phyloP scores from a whole-genome alignment of 192 early-diverging fungal genomes.

The Backusella circina region DNA sequence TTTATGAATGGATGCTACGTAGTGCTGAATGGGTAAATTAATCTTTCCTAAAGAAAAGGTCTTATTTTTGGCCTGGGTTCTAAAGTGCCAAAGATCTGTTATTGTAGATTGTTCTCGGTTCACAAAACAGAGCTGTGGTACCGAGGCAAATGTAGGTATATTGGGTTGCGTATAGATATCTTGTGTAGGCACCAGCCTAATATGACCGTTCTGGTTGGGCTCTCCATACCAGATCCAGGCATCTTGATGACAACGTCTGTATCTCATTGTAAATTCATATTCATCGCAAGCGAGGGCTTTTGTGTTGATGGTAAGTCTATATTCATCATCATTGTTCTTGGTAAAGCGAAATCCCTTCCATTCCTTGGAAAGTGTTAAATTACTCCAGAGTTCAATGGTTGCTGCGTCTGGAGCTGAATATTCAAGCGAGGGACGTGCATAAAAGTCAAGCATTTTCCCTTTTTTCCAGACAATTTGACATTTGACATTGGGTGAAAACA shows the following conservation, averaged over 20 bases:
- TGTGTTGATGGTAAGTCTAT: neutral
- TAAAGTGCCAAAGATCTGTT: neutral
- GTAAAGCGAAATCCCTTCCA: neutral
- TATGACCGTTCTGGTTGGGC: neutral
- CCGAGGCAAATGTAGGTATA: neutral
- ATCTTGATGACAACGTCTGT: neutral
- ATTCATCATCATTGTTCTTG: neutral
- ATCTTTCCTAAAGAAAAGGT: neutral
- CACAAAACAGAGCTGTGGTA: slow-evolving; percentile 1
- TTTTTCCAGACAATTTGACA: neutral
- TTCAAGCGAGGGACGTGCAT: neutral
- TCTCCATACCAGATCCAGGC: neutral
- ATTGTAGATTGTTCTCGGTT: neutral
- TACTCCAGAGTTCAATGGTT: slow-evolving; percentile 4
- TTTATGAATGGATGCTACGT: neutral
- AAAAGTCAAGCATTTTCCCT: neutral
- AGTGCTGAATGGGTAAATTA: neutral
- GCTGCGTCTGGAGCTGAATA: neutral
- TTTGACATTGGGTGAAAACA: neutral
- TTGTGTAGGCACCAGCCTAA: neutral
- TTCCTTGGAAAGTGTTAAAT: neutral
- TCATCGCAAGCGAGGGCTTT: neutral
- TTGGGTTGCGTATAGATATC: neutral
- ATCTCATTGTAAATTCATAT: slow-evolving; percentile 8
- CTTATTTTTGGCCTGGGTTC: neutral